Conservation (phyloP, 2,329 filamentous ascomycete genomes). For the Neonectria sp. region DNA sequence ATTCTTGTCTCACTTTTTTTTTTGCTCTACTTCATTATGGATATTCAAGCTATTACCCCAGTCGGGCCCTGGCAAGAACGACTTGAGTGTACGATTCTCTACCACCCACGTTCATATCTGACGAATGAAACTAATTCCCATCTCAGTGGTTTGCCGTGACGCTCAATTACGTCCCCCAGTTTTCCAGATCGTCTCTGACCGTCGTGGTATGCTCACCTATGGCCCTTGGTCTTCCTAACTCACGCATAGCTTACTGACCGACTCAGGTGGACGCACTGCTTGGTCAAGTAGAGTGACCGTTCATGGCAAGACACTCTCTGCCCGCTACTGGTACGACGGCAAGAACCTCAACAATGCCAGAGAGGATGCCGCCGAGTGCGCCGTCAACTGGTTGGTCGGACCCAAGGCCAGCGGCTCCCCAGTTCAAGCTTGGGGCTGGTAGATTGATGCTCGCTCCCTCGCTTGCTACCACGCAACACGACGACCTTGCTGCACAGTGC, state of each 20-base stretch:
- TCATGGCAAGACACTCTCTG: conserved; percentile 74
- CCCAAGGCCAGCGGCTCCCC: conserved; percentile 49
- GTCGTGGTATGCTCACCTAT: conserved; percentile 70
- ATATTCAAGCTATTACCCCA: conserved; percentile 40
- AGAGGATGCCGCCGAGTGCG: conserved; percentile 92
- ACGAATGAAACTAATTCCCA: conserved; percentile 25
- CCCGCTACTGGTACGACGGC: conserved; percentile 93
- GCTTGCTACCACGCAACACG: conserved; percentile 3
- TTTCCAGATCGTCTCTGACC: conserved; percentile 82
- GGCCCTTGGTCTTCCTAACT: not conserved
- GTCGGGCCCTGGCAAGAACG: conserved; percentile 68
- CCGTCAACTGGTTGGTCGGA: conserved; percentile 70
- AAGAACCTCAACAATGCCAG: conserved; percentile 89
- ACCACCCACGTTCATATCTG: conserved; percentile 4
- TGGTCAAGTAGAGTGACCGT: conserved; percentile 90
- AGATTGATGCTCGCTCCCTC: conserved; percentile 6
- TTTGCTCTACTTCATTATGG: conserved; percentile 37
- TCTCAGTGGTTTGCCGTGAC: conserved; percentile 70
- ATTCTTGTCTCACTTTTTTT: conserved; percentile 1
- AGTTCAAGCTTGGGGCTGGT: conserved; percentile 45
- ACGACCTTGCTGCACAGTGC: not conserved
- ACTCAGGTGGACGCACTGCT: conserved; percentile 85
- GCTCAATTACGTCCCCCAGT: conserved; percentile 68
- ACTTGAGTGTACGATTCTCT: conserved; percentile 64
- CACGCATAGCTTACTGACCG: conserved; percentile 11